Percentiles rank a stretch among this genome's conserved stretches.
Conservation (phyloP, 306 rosid species). For the Begonia fuchsioides region DNA sequence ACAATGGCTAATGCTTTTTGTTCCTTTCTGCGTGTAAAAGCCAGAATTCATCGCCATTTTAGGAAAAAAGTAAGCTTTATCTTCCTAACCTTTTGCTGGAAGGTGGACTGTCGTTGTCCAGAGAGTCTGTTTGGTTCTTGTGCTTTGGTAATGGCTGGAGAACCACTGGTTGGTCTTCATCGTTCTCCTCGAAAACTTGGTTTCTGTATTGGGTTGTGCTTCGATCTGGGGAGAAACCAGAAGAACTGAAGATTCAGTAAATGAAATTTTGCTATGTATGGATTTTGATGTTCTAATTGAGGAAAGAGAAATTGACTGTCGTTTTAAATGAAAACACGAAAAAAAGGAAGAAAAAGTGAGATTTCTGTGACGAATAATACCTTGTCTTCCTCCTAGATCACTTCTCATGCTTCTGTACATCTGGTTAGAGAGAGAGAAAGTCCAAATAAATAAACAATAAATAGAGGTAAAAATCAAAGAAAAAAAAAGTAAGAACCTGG, state of each 20-base stretch:
- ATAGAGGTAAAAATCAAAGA: background rate
- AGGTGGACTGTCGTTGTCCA: background rate
- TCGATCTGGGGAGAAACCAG: no score
- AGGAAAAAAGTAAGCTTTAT: background rate
- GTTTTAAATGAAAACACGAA: no score
- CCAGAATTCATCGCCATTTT: background rate
- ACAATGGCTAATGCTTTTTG: conserved; percentile 18
- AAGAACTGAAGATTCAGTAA: conserved; percentile 17
- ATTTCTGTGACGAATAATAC: conserved; percentile 26
- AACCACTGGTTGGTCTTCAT: conserved; percentile 27
- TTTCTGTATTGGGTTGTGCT: conserved; percentile 23
- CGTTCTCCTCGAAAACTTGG: conserved; percentile 33
- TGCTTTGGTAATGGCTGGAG: conserved; percentile 19
- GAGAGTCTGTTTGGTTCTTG: conserved; percentile 27
- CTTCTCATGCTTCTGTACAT: conserved; percentile 95
- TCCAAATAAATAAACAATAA: background rate
- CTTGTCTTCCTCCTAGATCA: conserved; percentile 50
- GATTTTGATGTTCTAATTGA: conserved; percentile 14
- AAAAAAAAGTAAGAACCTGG: conserved; percentile 35
- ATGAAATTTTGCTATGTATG: conserved; percentile 17
- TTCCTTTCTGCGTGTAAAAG: conserved; percentile 8
- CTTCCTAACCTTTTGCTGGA: background rate
- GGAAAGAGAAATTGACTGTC: conserved; percentile 19
- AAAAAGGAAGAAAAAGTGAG: background rate
- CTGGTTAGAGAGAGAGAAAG: conserved; percentile 22